These are phyloP conservation scores for Penicillium sp. DNA, from an alignment of 2,329 filamentous ascomycete genomes.

Conservation along the genomic window DNA sequence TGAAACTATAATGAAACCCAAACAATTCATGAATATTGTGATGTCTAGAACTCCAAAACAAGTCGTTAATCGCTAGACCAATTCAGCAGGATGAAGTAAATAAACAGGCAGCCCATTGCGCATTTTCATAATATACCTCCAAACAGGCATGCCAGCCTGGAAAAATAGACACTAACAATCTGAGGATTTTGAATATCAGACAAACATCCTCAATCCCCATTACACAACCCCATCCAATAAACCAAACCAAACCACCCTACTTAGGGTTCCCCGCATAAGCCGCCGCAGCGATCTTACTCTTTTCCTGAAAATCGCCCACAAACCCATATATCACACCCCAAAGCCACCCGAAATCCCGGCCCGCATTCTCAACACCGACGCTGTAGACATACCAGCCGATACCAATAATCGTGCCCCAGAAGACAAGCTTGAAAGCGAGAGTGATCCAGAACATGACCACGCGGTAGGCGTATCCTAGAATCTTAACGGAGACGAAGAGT, in stretches of 20 bases:
- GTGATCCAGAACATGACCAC: slow-evolving; percentile 74
- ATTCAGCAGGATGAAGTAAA: not conserved
- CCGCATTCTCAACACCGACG: slow-evolving; percentile 34
- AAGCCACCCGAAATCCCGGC: slow-evolving; percentile 46
- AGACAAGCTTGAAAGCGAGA: slow-evolving; percentile 60
- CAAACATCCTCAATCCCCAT: not conserved
- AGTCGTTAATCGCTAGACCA: not conserved
- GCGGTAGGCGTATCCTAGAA: slow-evolving; percentile 68
- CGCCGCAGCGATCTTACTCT: slow-evolving; percentile 31
- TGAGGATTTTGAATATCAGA: not conserved
- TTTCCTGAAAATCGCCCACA: slow-evolving; percentile 53
- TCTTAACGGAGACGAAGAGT: slow-evolving; percentile 62
- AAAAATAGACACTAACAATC: slow-evolving; percentile 22
- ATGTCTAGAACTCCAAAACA: not conserved
- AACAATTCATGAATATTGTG: slow-evolving; percentile 1
- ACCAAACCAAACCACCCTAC: slow-evolving; percentile 33
- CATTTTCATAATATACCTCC: not conserved
- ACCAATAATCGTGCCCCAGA: slow-evolving; percentile 61
- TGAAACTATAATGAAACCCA: not conserved
- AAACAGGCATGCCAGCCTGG: not conserved
- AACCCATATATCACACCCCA: slow-evolving; percentile 66
- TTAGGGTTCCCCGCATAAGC: slow-evolving; percentile 54
- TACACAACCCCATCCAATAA: not conserved
- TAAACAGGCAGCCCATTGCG: not conserved
- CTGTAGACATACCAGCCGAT: slow-evolving; percentile 56